phyloP scores from a whole-genome alignment of 306 rosid species.

The Mimosa bimucronata region DNA sequence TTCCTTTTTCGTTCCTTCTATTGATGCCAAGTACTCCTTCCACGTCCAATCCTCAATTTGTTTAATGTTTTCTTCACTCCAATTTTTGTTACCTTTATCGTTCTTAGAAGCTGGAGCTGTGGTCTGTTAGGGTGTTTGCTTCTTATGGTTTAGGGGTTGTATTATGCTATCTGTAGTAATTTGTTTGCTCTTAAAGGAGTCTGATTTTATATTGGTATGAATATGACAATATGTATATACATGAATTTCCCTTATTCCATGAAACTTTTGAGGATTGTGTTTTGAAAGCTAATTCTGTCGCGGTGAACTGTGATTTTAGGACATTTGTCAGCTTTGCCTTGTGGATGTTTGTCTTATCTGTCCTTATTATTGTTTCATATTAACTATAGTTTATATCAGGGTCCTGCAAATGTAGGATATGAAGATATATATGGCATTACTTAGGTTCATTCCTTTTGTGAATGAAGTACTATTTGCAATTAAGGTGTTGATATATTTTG shows the following conservation, averaged over 20 bases:
- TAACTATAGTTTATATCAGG: not conserved
- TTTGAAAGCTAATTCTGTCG: not conserved
- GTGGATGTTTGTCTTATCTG: not conserved
- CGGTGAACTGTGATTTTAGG: not conserved
- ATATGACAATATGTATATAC: not conserved
- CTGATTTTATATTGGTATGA: not conserved
- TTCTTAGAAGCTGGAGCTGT: not conserved
- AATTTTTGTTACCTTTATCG: not conserved
- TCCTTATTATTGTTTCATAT: not conserved
- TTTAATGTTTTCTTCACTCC: not conserved
- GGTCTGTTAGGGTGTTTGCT: not conserved
- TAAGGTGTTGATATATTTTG: conserved; percentile 3
- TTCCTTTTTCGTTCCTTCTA: not conserved
- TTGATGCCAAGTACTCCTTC: not conserved
- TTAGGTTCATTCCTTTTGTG: not conserved
- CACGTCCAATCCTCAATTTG: no score
- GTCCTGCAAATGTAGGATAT: not conserved
- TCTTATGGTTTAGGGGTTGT: not conserved
- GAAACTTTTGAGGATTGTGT: not conserved
- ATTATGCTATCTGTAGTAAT: not conserved
- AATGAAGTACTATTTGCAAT: not conserved
- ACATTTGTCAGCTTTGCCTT: not conserved
- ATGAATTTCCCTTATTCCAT: not conserved
- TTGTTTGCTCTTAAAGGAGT: not conserved
- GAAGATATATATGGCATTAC: not conserved